Conservation (phyloP, 129 eudicot genomes). For the Arctium minus region DNA sequence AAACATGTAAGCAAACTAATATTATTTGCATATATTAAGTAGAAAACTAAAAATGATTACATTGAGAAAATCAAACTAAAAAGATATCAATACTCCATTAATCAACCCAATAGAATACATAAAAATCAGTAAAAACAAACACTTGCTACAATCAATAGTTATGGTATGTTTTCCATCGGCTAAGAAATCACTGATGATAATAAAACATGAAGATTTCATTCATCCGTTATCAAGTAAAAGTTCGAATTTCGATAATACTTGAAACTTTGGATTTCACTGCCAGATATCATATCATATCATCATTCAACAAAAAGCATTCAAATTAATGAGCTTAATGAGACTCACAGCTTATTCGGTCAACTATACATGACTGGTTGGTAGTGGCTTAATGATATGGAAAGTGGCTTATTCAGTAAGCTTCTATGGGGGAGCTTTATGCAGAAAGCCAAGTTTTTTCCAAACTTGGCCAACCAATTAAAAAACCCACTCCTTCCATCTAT, state of each 20-base stretch:
- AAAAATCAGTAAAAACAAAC: background rate
- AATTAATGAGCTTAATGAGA: too few species aligned
- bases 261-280: background rate
- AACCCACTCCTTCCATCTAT: too few species aligned
- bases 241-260: background rate
- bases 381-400: too few species aligned
- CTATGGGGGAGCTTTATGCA: too few species aligned
- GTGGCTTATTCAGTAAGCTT: too few species aligned
- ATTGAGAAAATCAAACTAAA: background rate
- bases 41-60: too few species aligned
- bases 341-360: too few species aligned
- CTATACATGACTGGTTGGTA: too few species aligned
- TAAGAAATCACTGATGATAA: background rate
- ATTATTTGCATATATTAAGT: background rate
- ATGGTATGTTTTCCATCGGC: background rate
- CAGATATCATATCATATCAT: background rate
- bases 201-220: background rate
- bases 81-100: too few species aligned
- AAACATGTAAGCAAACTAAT: background rate
- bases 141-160: background rate
- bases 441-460: too few species aligned
- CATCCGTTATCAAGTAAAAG: too few species aligned
- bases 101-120: background rate
- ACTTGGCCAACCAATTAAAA: too few species aligned
- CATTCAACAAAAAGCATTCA: background rate